Conservation (phyloP, 2,329 filamentous ascomycete species). For the Balansia obtecta region DNA sequence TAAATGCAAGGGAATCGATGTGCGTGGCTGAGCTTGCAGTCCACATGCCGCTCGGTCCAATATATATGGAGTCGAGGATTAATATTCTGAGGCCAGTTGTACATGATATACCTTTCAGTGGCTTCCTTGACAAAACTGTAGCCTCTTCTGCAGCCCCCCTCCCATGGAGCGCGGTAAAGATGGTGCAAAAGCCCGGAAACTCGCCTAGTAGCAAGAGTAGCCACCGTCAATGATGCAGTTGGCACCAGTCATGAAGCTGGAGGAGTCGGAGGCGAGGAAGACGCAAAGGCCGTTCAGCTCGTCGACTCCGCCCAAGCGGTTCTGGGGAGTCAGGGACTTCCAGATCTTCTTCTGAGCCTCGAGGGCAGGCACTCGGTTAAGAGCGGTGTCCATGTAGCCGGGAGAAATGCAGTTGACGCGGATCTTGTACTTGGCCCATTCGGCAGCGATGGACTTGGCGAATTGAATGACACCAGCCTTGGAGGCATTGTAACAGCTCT, state of each 20-base stretch:
- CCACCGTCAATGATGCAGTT: conserved; percentile 62
- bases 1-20: background rate
- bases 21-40: background rate
- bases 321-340: conserved; percentile 61
- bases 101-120: too few species aligned
- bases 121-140: too few species aligned
- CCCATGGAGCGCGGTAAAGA: too few species aligned
- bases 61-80: background rate
- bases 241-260: conserved; percentile 64
- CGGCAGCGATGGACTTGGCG: conserved; percentile 67
- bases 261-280: conserved; percentile 62
- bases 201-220: conserved; percentile 48
- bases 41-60: background rate
- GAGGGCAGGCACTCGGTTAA: conserved; percentile 66
- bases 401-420: conserved; percentile 77
- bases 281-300: conserved; percentile 69
- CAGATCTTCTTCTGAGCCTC: conserved; percentile 76
- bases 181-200: too few species aligned
- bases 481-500: conserved; percentile 72
- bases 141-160: too few species aligned
- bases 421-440: conserved; percentile 73
- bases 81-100: background rate
- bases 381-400: conserved; percentile 76
- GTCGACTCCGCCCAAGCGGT: conserved; percentile 57
- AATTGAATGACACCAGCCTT: conserved; percentile 72